Evolutionary conservation across 2,329 filamentous ascomycete species (phyloP).

Genomic region (Furcasterigmium sp.): DNA sequence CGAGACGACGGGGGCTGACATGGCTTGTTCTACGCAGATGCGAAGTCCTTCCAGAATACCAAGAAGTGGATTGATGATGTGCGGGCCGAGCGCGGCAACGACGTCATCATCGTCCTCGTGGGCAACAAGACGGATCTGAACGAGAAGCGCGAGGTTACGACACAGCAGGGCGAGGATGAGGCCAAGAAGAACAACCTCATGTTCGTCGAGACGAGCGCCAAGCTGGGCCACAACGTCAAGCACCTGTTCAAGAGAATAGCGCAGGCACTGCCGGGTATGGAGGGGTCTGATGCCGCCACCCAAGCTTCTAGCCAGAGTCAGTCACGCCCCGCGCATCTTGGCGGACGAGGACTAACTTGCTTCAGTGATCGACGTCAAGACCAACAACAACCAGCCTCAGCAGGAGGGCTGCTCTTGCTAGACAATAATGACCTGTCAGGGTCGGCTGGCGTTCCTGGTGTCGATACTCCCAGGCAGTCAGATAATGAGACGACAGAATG

Average conservation of each 20-base stretch:
- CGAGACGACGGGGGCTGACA: neutral
- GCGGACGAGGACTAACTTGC: slow-evolving; percentile 16
- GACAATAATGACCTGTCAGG: slow-evolving; percentile 7
- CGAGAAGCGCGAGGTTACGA: slow-evolving; percentile 96
- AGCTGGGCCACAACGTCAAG: slow-evolving; percentile 97
- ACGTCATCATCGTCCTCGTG: slow-evolving; percentile 97
- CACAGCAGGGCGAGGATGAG: slow-evolving; percentile 93
- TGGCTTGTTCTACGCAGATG: slow-evolving; percentile 45
- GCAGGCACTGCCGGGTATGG: slow-evolving; percentile 95
- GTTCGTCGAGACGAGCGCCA: slow-evolving; percentile 98
- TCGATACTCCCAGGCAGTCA: neutral
- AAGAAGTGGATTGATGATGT: slow-evolving; percentile 99
- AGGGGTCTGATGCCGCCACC: slow-evolving; percentile 75
- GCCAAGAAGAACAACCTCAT: slow-evolving; percentile 97
- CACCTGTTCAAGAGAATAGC: slow-evolving; percentile 96
- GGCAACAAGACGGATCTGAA: slow-evolving; percentile 99
- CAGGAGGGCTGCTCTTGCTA: slow-evolving; percentile 73
- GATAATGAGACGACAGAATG: slow-evolving; percentile 1
- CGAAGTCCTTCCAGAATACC: slow-evolving; percentile 97
- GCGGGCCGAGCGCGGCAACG: slow-evolving; percentile 90
- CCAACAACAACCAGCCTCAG: slow-evolving; percentile 61
- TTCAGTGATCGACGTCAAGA: slow-evolving; percentile 89
- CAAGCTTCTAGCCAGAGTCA: slow-evolving; percentile 72
- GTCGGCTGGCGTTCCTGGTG: slow-evolving; percentile 6
- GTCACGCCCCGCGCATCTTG: slow-evolving; percentile 25